phyloP scores from a whole-genome alignment of 2,329 filamentous ascomycete species.

The Cucurbitaria berberidis region DNA sequence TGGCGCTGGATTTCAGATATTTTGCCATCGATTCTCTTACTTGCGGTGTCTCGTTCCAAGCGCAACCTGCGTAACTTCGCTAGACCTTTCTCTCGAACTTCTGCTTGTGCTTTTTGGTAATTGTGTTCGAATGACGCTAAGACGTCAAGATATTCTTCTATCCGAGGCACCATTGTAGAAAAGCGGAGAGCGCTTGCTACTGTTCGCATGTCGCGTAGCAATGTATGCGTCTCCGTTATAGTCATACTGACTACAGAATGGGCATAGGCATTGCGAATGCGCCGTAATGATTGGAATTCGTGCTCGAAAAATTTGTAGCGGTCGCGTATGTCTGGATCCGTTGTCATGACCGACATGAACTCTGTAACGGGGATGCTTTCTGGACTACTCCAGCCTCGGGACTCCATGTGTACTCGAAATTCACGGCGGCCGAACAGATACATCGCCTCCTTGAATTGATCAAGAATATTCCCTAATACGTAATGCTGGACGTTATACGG shows the following conservation, averaged over 20 bases:
- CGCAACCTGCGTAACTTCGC: neutral
- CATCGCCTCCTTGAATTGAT: neutral
- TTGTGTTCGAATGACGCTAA: neutral
- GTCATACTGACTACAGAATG: neutral
- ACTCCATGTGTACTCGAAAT: neutral
- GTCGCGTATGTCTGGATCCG: neutral
- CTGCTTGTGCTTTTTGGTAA: neutral
- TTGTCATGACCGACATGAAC: neutral
- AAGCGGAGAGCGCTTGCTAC: neutral
- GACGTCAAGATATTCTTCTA: neutral
- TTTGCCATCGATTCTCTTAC: neutral
- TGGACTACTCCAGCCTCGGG: neutral
- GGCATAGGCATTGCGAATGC: slow-evolving; percentile 4
- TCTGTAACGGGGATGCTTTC: slow-evolving; percentile 2
- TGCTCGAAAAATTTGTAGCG: neutral
- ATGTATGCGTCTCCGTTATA: neutral
- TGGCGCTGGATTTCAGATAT: neutral
- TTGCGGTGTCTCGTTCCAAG: neutral
- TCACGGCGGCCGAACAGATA: neutral
- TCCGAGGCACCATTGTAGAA: neutral
- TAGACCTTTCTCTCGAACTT: neutral
- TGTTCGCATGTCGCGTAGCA: neutral
- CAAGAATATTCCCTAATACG: neutral
- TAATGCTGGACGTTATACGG: neutral
- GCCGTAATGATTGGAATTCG: neutral